Percentiles rank a stretch among this genome's conserved stretches.
Evolutionary conservation across 164 flowering plant species (phyloP).

Genomic region (Kalanchoe fedtschenkoi): DNA sequence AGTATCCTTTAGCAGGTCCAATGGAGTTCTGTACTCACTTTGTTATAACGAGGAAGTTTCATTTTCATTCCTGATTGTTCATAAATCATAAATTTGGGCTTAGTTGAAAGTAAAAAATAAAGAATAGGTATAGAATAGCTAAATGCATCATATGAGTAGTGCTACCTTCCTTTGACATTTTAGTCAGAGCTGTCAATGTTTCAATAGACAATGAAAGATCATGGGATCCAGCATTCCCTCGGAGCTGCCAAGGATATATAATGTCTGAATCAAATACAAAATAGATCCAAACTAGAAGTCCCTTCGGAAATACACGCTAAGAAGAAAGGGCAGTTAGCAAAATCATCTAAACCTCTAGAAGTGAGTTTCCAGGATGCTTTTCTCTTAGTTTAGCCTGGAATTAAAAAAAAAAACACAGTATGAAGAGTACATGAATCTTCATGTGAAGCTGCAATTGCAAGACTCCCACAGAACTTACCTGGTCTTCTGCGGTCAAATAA

Average conservation of each 20-base stretch:
- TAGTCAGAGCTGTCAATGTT: constrained; percentile 41
- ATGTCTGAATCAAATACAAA: not conserved
- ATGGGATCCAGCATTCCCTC: constrained; percentile 98
- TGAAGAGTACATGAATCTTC: not conserved
- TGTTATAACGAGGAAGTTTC: constrained; percentile 92
- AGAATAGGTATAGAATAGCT: not conserved
- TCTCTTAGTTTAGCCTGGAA: constrained; percentile 67
- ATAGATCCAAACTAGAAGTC: not conserved
- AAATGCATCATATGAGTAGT: not conserved
- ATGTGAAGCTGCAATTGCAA: not conserved
- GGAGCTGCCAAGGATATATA: constrained; percentile 35
- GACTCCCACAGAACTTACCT: constrained; percentile 36
- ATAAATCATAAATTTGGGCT: not conserved
- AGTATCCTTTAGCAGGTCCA: not conserved
- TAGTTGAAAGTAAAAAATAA: not conserved
- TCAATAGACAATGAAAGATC: constrained; percentile 49
- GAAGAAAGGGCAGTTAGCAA: not conserved
- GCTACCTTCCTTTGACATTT: constrained; percentile 71
- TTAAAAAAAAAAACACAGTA: constrained; percentile 4
- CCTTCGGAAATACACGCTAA: not conserved
- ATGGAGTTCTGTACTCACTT: constrained; percentile 41
- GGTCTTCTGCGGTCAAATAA: constrained; percentile 80
- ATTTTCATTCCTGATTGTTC: constrained; percentile 59
- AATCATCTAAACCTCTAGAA: constrained; percentile 58
- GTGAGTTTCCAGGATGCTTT: constrained; percentile 70